phyloP scores from a whole-genome alignment of 352 stramenopile genomes.

The Globisporangium ultimum region DNA sequence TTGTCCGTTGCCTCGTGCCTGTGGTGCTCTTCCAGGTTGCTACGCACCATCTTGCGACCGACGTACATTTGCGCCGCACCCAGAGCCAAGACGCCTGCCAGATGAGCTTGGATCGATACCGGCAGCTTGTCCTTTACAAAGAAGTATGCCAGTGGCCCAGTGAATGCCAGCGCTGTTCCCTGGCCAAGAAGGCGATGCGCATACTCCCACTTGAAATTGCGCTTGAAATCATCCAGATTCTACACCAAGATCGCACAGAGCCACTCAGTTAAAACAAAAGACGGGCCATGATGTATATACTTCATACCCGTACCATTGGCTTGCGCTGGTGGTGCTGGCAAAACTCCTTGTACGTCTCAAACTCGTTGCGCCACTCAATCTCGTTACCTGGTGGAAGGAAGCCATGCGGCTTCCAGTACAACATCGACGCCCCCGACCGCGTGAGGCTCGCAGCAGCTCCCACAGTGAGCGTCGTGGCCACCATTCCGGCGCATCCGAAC shows the following conservation, averaged over 20 bases:
- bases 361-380: conserved; percentile 92
- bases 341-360: conserved; percentile 94
- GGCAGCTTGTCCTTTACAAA: conserved; percentile 68
- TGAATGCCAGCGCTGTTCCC: conserved; percentile 89
- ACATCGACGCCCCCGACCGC: conserved; percentile 91
- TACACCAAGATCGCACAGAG: too few species aligned
- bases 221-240: conserved; percentile 96
- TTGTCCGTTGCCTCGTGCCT: conserved; percentile 9
- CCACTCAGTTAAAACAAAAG: too few species aligned
- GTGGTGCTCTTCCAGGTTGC: conserved; percentile 25
- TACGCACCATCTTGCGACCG: conserved; percentile 46
- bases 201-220: conserved; percentile 91
- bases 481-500: conserved; percentile 85
- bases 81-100: conserved; percentile 36
- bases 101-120: conserved; percentile 34
- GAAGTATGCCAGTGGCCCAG: conserved; percentile 90
- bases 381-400: conserved; percentile 76
- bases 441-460: conserved; percentile 95
- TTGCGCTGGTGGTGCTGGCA: conserved; percentile 92
- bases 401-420: conserved; percentile 93
- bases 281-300: too few species aligned
- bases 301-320: too few species aligned
- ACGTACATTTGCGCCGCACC: conserved; percentile 50
- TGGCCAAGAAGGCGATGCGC: conserved; percentile 93
- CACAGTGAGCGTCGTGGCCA: conserved; percentile 95